These are phyloP conservation scores for Bimuria novae-zelandiae DNA, from an alignment of 2,329 filamentous ascomycete species.

Conservation along the genomic window DNA sequence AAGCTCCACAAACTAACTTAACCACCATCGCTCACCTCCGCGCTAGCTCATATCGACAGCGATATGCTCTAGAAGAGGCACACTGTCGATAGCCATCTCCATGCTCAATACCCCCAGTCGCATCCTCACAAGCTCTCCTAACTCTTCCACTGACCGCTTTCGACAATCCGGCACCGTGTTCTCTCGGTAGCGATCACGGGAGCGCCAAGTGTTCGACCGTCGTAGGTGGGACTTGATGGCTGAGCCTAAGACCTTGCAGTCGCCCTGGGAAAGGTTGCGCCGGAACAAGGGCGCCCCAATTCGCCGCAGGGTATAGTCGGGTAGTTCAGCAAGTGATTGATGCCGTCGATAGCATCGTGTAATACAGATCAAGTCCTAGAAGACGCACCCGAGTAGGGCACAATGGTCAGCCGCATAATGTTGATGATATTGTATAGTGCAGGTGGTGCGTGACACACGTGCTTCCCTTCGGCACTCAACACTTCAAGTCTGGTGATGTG, in stretches of 20 bases:
- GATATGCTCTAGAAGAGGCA: neutral
- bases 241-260: neutral
- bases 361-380: conserved; percentile 36
- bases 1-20: neutral
- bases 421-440: conserved; percentile 1
- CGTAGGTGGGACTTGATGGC: neutral
- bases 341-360: conserved; percentile 30
- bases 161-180: neutral
- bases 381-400: conserved; percentile 30
- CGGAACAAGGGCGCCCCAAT: neutral
- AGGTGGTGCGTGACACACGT: neutral
- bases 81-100: neutral
- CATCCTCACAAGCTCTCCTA: neutral
- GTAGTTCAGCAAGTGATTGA: conserved; percentile 11
- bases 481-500: conserved; percentile 11
- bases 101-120: no score
- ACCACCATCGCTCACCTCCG: neutral
- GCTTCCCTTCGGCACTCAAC: conserved; percentile 1
- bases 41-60: neutral
- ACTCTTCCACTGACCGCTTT: no score
- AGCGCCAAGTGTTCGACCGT: neutral
- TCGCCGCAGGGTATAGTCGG: neutral
- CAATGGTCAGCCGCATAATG: conserved; percentile 29
- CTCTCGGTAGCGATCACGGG: neutral
- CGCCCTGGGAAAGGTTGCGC: neutral